Base-by-base conservation (phyloP, 177 flowering plant species). In the Vitis hybrid region DNA sequence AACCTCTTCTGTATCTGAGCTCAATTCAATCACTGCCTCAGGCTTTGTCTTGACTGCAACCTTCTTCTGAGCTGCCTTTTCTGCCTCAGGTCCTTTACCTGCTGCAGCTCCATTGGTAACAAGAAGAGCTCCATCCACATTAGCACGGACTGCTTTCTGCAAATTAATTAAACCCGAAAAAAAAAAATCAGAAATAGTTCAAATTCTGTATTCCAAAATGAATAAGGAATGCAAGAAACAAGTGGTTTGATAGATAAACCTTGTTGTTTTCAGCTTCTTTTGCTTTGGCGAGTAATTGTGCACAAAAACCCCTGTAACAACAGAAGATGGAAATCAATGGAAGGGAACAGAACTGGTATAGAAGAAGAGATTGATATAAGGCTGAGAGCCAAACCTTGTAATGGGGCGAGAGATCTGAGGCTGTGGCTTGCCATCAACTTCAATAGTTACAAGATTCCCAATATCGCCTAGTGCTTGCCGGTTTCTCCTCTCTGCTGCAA, bases 381-480 rank as follows among this genome's bases (percentile, higher is more conserved):
- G 55, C 0, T 39, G 45, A 12, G 15, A 39, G 6, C 57, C 51
- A 32, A 7, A 87, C 89, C 89, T 87, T 62, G 94, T 88, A 26
- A 87, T 66, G 6, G 91, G 94, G 23, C 94, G 87, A 70, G 74
- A 45, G 21, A 80, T 55, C 62, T 74, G 82, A 23, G 79, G 73
- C 58, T 64, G 79, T 23, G 79, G 82, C 77, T 87, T 88, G 60
- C 76, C 80, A 12, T 86, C 90, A 1, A 49, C 61, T 11, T 68
- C 83, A 57, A 71, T 63, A 56, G 78, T 72, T 3, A 84, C 93
- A 4, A 88, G 68, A 79, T 92, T 92, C 0, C 92, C 93, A n/a
- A 90, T 92, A 69, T 92, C 97, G 11, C 89, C 92, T 2, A 92
- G 83, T 6, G 85, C 91, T 48, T 76, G 72, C 18, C 97, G 84